phyloP scores from a whole-genome alignment of 2,329 filamentous ascomycete species.

The Alternaria panax region DNA sequence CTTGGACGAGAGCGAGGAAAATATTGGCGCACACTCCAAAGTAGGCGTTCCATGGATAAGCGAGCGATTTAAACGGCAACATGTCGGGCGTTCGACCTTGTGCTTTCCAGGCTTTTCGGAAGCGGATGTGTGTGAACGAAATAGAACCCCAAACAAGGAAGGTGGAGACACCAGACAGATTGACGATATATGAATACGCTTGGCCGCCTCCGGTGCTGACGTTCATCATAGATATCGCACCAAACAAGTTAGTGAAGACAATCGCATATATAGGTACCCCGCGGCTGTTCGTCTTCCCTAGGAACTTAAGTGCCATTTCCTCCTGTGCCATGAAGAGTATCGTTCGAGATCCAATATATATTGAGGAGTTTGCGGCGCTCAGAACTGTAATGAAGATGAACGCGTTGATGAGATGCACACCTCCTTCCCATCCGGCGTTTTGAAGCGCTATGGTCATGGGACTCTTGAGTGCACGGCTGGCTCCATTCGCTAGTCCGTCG shows the following conservation, averaged over 20 bases:
- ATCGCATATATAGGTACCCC: conserved; percentile 69
- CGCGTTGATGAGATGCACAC: conserved; percentile 78
- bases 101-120: conserved; percentile 67
- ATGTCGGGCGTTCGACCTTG: conserved; percentile 48
- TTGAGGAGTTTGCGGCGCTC: conserved; percentile 67
- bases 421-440: conserved; percentile 75
- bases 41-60: conserved; percentile 61
- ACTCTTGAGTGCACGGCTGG: conserved; percentile 70
- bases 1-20: conserved; percentile 62
- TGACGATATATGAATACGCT: conserved; percentile 74
- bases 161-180: conserved; percentile 72
- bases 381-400: conserved; percentile 70
- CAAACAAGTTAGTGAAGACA: conserved; percentile 73
- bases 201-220: conserved; percentile 69
- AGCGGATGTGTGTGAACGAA: conserved; percentile 74
- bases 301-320: conserved; percentile 72
- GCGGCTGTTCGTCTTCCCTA: conserved; percentile 71
- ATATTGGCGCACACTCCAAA: conserved; percentile 58
- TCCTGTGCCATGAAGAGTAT: conserved; percentile 78
- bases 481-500: conserved; percentile 66
- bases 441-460: conserved; percentile 60
- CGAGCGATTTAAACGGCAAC: conserved; percentile 57
- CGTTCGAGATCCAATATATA: conserved; percentile 79
- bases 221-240: conserved; percentile 78
- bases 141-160: conserved; percentile 77